A percentile compares a stretch with the other conserved stretches of the same genome.
These are phyloP conservation scores for Nectriaceae sp. DNA, from an alignment of 2,329 filamentous ascomycete genomes.

Conservation along the genomic window DNA sequence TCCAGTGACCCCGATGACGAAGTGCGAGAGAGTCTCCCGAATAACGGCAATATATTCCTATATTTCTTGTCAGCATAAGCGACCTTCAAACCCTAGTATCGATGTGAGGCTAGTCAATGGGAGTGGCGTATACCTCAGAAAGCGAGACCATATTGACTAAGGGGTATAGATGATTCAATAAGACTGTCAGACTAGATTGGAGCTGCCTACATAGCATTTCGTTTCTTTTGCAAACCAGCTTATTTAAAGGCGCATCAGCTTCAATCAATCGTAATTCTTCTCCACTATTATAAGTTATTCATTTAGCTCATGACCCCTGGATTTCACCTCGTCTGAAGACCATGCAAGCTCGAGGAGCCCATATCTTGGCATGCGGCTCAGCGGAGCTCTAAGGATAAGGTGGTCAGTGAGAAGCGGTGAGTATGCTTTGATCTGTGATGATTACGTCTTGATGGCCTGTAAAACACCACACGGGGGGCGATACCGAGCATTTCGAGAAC, in stretches of 20 bases:
- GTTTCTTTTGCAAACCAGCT: not conserved
- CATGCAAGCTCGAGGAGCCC: not conserved
- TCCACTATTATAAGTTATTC: not conserved
- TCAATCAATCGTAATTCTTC: not conserved
- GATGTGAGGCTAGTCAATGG: not conserved
- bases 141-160: not conserved
- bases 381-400: not conserved
- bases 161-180: not conserved
- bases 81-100: too few species aligned
- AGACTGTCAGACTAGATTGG: not conserved
- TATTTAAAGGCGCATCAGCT: not conserved
- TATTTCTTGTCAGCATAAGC: too few species aligned
- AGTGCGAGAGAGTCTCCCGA: constrained; percentile 2
- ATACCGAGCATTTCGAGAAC: too few species aligned
- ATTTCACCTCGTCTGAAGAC: not conserved
- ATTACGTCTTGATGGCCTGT: not conserved
- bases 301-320: not conserved
- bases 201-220: not conserved
- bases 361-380: not conserved
- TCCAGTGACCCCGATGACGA: constrained; percentile 7
- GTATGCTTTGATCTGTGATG: not conserved
- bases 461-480: too few species aligned
- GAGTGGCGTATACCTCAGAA: constrained; percentile 1
- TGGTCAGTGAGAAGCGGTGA: not conserved
- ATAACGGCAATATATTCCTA: constrained; percentile 3